Evolutionary conservation across 495 filamentous ascomycete species (phyloP).

Genomic region (Neurospora intermedia): DNA sequence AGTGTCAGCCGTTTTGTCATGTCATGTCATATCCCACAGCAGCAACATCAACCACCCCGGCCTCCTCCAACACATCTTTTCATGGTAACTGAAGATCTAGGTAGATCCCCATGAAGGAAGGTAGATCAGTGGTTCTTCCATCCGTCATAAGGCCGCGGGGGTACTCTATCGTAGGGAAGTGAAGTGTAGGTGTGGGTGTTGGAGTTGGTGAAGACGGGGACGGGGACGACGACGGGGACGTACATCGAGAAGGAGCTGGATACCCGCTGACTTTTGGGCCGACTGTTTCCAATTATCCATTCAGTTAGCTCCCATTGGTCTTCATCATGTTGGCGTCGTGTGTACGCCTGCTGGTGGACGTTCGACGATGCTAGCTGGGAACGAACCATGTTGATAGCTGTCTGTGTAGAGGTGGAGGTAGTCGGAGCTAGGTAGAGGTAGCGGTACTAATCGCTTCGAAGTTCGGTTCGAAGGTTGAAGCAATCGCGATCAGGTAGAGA

Average conservation of each 20-base stretch:
- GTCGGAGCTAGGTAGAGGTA: neutral
- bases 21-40: neutral
- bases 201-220: neutral
- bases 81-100: neutral
- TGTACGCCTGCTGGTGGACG: too few relatives aligned
- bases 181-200: too few relatives aligned
- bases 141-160: neutral
- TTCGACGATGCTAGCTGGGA: neutral
- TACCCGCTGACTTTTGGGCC: constrained; percentile 95
- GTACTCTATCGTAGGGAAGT: neutral
- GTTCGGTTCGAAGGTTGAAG: neutral
- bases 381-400: constrained; percentile 5
- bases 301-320: neutral
- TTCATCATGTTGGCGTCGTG: neutral
- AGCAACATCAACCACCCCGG: too few relatives aligned
- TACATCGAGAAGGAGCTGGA: constrained; percentile 98
- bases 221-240: constrained; percentile 14
- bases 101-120: neutral
- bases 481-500: neutral
- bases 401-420: neutral
- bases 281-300: constrained; percentile 44
- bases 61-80: neutral
- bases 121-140: neutral
- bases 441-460: neutral
- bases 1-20: neutral